Base-by-base conservation (phyloP, 2,329 filamentous ascomycete genomes). In the Diatrype stigma region DNA sequence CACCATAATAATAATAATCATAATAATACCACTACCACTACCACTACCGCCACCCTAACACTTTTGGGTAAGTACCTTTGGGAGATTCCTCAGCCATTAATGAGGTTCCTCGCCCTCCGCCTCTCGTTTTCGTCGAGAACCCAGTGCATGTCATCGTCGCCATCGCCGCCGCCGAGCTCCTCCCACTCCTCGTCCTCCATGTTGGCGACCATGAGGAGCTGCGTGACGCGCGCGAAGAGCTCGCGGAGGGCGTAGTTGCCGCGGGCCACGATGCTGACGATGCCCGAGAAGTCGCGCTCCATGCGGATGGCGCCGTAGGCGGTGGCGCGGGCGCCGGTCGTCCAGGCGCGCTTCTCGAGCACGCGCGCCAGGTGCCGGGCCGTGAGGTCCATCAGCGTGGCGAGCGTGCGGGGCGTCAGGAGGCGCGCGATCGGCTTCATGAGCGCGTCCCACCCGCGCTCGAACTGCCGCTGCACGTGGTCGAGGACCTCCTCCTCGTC, bases 141-240 rank as follows among this genome's bases (percentile, higher is more conserved):
- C 83, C 83, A 86, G 45, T 74, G 75, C 57, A 89, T 78, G 28
- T 79, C 82, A 26, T 78, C 80, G 32, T 81, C 77, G 42, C 72
- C 82, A 28, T 78, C 80, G 32, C 80, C 77, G 42, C 72, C 74
- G 32, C 74, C 65, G 16, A 87, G 67, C 60, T 88, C 86, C 34
- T 88, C 85, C 84, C 87, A 90, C 65, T 92, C 88, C 53, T 92
- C 88, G 30, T 88, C 86, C 60, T 92, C 88, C 86, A 91, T 89
- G 56, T 86, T 87, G 70, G 89, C 80, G 2, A 90, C 77, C 69
- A 90, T 76, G 42, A 81, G 83, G 66, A 90, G 86, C 70, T 91
- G 86, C 51, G 77, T 74, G 57, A 85, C 85, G 53, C 82, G 77
- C 17, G 76, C 74, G 67, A 91, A 91, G 1, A 77, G 67, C 55